phyloP scores from a whole-genome alignment of 1,284 basidiomycete species.

The Neonothopanus nambi region DNA sequence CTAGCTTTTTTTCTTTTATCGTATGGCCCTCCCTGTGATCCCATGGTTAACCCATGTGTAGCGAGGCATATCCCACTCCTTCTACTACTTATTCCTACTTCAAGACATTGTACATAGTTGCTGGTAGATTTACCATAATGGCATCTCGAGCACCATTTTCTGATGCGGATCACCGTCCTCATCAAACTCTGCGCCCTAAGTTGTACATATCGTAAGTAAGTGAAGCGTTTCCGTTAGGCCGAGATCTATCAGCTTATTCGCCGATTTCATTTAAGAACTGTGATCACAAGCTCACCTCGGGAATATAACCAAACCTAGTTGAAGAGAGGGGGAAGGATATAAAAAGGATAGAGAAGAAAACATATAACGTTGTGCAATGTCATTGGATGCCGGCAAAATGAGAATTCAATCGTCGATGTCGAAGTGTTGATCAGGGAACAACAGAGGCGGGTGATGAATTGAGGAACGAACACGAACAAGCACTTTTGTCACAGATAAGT shows the following conservation, averaged over 20 bases:
- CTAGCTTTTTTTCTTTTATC: slow-evolving; percentile 9
- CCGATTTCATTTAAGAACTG: slow-evolving; percentile 13
- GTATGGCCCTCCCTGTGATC: background rate
- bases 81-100: no score
- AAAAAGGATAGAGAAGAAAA: slow-evolving; percentile 1
- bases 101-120: slow-evolving; percentile 1
- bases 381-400: slow-evolving; percentile 11
- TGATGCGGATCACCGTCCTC: slow-evolving; percentile 82
- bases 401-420: background rate
- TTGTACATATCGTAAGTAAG: background rate
- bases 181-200: slow-evolving; percentile 72
- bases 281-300: slow-evolving; percentile 49
- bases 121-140: slow-evolving; percentile 40
- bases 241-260: slow-evolving; percentile 26
- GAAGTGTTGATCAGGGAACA: slow-evolving; percentile 8
- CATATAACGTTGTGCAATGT: slow-evolving; percentile 5
- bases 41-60: background rate
- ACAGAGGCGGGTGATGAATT: background rate
- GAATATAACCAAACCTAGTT: slow-evolving; percentile 70
- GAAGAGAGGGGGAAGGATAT: slow-evolving; percentile 13
- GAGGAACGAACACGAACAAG: background rate
- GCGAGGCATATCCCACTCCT: no score
- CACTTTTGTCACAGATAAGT: no score
- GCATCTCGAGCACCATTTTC: slow-evolving; percentile 64
- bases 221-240: slow-evolving; percentile 18